These are phyloP conservation scores for Trichoderma sp. DNA, from an alignment of 2,329 filamentous ascomycete genomes.

Conservation along the genomic window DNA sequence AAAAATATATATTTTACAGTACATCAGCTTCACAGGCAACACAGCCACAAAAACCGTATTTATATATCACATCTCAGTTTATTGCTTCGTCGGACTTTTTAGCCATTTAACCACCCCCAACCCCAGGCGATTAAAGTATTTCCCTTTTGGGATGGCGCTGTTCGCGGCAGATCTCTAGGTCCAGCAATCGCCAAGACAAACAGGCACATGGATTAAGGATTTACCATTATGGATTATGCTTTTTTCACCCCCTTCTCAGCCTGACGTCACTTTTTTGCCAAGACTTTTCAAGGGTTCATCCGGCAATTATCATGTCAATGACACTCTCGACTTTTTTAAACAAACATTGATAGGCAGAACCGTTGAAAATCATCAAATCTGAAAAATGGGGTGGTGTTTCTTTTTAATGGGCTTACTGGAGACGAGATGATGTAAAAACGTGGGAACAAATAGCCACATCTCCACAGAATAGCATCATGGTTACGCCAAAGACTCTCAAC, in stretches of 20 bases:
- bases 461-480: slow-evolving; percentile 17
- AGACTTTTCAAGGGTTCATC: not conserved
- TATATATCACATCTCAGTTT: not conserved
- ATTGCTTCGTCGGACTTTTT: not conserved
- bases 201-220: not conserved
- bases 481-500: not conserved
- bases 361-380: not conserved
- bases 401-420: not conserved
- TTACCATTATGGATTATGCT: not conserved
- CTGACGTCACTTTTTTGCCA: slow-evolving; percentile 2
- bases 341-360: not conserved
- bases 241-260: not conserved
- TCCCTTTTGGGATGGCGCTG: not conserved
- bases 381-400: not conserved
- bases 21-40: not conserved
- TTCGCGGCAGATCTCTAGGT: not conserved
- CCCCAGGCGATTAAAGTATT: not conserved
- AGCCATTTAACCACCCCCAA: not conserved
- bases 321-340: not conserved
- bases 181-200: not conserved
- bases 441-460: not conserved
- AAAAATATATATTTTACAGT: not conserved
- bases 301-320: not conserved
- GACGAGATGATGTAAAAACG: not conserved
- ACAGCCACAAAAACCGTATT: no score